Evolutionary conservation across 192 early-diverging fungal genomes (phyloP).

Genomic region (Entomortierella parvispora): DNA sequence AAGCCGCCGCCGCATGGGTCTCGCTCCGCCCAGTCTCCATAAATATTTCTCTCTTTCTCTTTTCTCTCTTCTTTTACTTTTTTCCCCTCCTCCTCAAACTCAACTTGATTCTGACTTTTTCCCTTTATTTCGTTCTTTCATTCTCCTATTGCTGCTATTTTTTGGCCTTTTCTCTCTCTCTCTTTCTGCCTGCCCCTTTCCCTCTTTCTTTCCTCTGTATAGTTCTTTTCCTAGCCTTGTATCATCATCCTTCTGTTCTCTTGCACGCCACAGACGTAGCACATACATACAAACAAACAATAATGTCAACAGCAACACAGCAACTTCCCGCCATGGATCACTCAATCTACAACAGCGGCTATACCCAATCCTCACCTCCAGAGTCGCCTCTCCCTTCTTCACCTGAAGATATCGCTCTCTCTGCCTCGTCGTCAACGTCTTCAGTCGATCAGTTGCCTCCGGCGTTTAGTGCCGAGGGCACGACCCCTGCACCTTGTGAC

Average conservation of each 20-base stretch:
- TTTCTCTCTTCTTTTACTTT: too few species aligned
- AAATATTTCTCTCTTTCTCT: too few species aligned
- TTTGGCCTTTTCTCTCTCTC: neutral
- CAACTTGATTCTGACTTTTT: conserved; percentile 1
- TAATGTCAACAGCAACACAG: conserved; percentile 11
- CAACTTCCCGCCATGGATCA: neutral
- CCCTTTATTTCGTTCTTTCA: neutral
- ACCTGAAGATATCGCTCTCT: neutral
- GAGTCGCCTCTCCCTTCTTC: neutral
- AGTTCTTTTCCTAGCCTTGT: neutral
- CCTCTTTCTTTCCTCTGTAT: neutral
- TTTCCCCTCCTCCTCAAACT: neutral
- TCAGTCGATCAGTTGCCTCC: neutral
- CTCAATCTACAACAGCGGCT: neutral
- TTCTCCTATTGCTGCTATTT: neutral
- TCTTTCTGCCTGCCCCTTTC: neutral
- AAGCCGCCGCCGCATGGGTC: too few species aligned
- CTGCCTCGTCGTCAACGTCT: neutral
- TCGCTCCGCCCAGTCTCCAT: too few species aligned
- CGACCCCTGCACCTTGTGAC: conserved; percentile 10
- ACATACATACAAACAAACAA: neutral
- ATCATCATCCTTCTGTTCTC: neutral
- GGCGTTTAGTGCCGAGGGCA: neutral
- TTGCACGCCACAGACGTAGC: neutral
- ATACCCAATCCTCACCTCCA: neutral